These are phyloP conservation scores for Kwoniella dejecticola DNA, from an alignment of 768 basidiomycete species.

Conservation along the genomic window DNA sequence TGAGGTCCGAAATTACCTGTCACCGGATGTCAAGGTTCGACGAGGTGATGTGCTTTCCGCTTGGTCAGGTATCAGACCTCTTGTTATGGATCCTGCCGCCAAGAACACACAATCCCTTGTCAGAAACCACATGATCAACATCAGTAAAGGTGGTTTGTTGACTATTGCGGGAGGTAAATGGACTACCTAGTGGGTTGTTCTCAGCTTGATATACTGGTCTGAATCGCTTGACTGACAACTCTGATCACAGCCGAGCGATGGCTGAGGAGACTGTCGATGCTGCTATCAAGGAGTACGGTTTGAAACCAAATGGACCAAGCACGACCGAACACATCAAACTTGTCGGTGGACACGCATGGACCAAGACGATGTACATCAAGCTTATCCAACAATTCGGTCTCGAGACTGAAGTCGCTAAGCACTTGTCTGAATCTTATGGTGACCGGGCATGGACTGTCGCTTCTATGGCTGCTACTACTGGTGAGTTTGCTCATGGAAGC, in stretches of 20 bases:
- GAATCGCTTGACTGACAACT: neutral
- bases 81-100: slow-evolving; percentile 78
- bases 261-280: slow-evolving; percentile 89
- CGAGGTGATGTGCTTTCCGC: slow-evolving; percentile 93
- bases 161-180: slow-evolving; percentile 98
- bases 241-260: slow-evolving; percentile 64
- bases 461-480: slow-evolving; percentile 74
- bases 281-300: slow-evolving; percentile 75
- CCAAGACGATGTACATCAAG: slow-evolving; percentile 93
- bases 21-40: slow-evolving; percentile 88
- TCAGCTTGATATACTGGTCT: neutral
- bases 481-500: slow-evolving; percentile 43
- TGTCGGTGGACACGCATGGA: slow-evolving; percentile 92
- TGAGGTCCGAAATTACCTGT: slow-evolving; percentile 84
- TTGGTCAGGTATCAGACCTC: slow-evolving; percentile 88
- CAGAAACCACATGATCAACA: slow-evolving; percentile 87
- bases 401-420: slow-evolving; percentile 87
- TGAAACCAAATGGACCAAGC: slow-evolving; percentile 67
- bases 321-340: slow-evolving; percentile 78
- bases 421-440: slow-evolving; percentile 90
- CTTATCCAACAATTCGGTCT: slow-evolving; percentile 89
- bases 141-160: slow-evolving; percentile 75
- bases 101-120: slow-evolving; percentile 83
- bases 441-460: slow-evolving; percentile 96
- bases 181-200: slow-evolving; percentile 78